Evolutionary conservation across 441 rosid species (phyloP), one percentile per base, ranked within the genome.

Genomic region (Dalechampia spathulata): DNA sequence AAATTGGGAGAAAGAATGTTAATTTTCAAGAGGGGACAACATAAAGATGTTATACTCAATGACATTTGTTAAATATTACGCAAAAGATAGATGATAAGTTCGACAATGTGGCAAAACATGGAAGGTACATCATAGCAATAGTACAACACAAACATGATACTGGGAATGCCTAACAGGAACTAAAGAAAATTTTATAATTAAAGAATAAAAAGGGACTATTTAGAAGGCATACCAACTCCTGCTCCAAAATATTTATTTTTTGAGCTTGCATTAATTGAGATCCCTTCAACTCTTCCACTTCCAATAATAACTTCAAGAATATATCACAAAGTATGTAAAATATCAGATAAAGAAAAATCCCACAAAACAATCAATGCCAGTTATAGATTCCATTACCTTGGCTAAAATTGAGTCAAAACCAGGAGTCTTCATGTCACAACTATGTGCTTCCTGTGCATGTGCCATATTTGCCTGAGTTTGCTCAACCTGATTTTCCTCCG

Each of bases 171-270:
- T n/a, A n/a, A n/a, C n/a, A n/a, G n/a, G n/a, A n/a, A n/a, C n/a
- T n/a, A n/a, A 42, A 5, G 12, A 11, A 36, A 13, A 36, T 5
- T 5, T 36, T 4, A 36, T 4, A 36, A 11, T 36, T 6, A 12
- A 5, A 30, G 4, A 20, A 37, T 2, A 41, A 17, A 45, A 47
- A 28, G 26, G 6, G 2, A n/a, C 26, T 23, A 3, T 3, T 10
- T 11, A 52, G 22, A 54, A 13, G 34, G 6, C 55, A 46, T 77
- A 87, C 97, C 94, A 86, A 72, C 68, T 78, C 81, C 67, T 70
- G 74, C 75, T 86, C 94, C 83, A 87, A 70, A 65, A 52, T 51
- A 70, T 44, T 45, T 61, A 75, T 75, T 73, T 75, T 87, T 49
- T 26, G 60, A 47, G 68, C 60, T 70, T 84, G 90, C 54, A 81